A percentile compares a stretch with the other conserved stretches of the same genome.
Conservation (phyloP, 805 yeast genomes). For the Saccharomycopsis microspora region DNA sequence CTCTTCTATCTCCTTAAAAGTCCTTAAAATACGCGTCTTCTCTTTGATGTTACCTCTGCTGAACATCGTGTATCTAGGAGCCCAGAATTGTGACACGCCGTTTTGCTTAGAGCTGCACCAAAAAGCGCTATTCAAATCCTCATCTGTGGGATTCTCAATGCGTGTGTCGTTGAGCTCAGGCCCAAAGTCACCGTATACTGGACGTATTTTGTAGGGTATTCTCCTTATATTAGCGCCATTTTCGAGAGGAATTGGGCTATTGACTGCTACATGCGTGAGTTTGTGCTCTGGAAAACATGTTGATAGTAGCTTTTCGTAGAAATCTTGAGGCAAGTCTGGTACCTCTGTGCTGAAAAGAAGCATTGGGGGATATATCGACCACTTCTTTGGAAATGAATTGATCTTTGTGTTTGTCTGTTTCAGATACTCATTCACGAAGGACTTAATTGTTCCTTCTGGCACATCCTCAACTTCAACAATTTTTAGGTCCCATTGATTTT, state of each 20-base stretch:
- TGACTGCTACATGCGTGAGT: conserved; percentile 39
- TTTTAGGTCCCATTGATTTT: no score
- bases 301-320: no score
- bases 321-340: no score
- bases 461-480: no score
- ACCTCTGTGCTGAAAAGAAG: conserved; percentile 37
- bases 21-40: conserved; percentile 49
- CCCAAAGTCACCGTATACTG: conserved; percentile 61
- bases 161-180: conserved; percentile 23
- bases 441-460: no score
- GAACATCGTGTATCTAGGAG: conserved; percentile 79
- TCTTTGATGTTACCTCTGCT: conserved; percentile 81
- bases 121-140: conserved; percentile 41
- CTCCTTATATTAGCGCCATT: conserved; percentile 27
- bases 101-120: conserved; percentile 70
- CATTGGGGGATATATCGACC: conserved; percentile 59
- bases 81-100: conserved; percentile 72
- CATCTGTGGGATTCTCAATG: conserved; percentile 27
- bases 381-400: conserved; percentile 37
- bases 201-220: conserved; percentile 48
- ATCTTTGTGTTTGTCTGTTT: not conserved
- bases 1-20: conserved; percentile 26
- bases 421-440: not conserved
- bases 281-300: not conserved
- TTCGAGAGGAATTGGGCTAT: conserved; percentile 44